Base-by-base conservation (phyloP, 75 land plant genomes). In the Picea sitchensis region DNA sequence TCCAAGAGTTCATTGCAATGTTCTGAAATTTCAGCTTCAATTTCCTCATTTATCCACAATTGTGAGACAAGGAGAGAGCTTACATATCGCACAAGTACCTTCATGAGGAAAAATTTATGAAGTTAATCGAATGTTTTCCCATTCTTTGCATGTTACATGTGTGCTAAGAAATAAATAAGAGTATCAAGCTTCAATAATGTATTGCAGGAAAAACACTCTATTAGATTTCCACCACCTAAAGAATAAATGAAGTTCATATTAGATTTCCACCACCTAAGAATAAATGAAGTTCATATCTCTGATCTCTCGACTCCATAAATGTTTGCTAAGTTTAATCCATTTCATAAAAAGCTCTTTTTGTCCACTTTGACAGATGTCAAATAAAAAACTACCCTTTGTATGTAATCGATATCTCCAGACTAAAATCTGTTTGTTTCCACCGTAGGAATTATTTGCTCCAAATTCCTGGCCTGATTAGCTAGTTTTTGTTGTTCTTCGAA, bases 361-460 rank as follows among this genome's bases (percentile, higher is more conserved):
- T 90, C 86, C 67, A 81, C 51, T 75, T 89, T 90, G 26, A 87
- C 87, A 56, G 92, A 86, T 36, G 91, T 81, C 5, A 96, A 77
- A 26, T 82, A 69, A n/a, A 83, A 73, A 23, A 96, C 78, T 36
- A 67, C 79, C 23, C 61, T 76, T 38, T 84, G 58, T 57, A 96
- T 88, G 77, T 96, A 96, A 0, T 77, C 82, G 2, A 44, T 47
- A 71, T 96, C 96, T 14, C 93, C 87, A 72, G 88, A 88, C 68
- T 89, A 63, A 83, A 94, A 94, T 11, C 92, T 89, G 13, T 82
- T 81, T 36, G 87, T 75, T 34, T 94, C 92, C 63, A 92, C 87
- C 58, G 89, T 93, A 82, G 96, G 93, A 47, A 96, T 85, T 69
- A 94, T 76, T 86, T 90, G 76, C 79, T 91, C 88, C 75, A 96